Evolutionary conservation across 441 rosid genomes (phyloP).

Genomic region (Arabidopsis hybrid): DNA sequence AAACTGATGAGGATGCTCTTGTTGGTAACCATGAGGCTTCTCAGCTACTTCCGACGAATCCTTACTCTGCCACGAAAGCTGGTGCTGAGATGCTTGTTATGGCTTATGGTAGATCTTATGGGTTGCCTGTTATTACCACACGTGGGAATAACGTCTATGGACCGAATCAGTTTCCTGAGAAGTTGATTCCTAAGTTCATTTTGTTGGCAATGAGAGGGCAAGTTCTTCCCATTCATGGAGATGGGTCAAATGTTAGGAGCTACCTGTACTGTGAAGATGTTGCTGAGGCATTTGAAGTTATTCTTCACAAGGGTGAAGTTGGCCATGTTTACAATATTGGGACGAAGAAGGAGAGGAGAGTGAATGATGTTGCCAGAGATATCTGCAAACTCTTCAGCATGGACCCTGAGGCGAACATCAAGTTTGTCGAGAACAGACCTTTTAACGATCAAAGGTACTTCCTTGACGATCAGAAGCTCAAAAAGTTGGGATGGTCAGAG

Average conservation of each 20-base stretch:
- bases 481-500: constrained; percentile 84
- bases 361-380: constrained; percentile 87
- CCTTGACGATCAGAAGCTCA: constrained; percentile 87
- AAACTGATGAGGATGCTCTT: constrained; percentile 75
- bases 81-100: constrained; percentile 81
- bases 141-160: constrained; percentile 79
- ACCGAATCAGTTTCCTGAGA: constrained; percentile 75
- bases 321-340: constrained; percentile 96
- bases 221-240: constrained; percentile 90
- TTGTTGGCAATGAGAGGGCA: constrained; percentile 69
- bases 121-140: constrained; percentile 70
- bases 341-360: constrained; percentile 93
- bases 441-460: constrained; percentile 95
- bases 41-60: constrained; percentile 72
- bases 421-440: constrained; percentile 89
- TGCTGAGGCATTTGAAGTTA: constrained; percentile 92
- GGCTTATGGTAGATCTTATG: constrained; percentile 78
- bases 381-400: constrained; percentile 75
- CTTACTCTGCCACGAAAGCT: constrained; percentile 75
- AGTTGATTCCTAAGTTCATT: constrained; percentile 70
- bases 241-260: constrained; percentile 89
- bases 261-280: constrained; percentile 93
- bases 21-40: constrained; percentile 79
- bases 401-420: constrained; percentile 72
- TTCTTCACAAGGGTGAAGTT: constrained; percentile 93